Percentiles rank a stretch among this genome's conserved stretches.
These are phyloP conservation scores for Fusarium sp. DNA, from an alignment of 2,329 filamentous ascomycete genomes.

Conservation along the genomic window DNA sequence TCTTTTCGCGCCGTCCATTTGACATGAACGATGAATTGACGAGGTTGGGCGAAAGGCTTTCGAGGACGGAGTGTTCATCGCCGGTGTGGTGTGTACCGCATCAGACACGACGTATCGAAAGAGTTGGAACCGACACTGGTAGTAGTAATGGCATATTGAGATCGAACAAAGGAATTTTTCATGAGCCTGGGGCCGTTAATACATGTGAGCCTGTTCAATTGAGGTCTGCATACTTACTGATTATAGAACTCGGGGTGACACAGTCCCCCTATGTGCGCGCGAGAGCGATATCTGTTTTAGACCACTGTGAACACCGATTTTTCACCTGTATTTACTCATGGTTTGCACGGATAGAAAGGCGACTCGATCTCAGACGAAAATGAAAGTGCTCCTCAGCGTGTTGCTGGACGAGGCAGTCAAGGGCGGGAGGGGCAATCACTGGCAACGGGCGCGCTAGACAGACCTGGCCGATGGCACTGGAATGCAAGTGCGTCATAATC, in stretches of 20 bases:
- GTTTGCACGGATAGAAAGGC: not conserved
- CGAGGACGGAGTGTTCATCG: not conserved
- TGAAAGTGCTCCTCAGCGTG: not conserved
- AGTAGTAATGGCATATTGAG: not conserved
- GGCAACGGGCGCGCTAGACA: not conserved
- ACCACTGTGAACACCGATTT: not conserved
- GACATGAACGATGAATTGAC: not conserved
- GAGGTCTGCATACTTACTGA: not conserved
- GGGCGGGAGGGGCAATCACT: not conserved
- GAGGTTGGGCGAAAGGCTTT: not conserved
- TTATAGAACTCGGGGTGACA: not conserved
- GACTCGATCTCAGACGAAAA: not conserved
- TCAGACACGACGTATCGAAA: not conserved
- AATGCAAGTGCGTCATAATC: not conserved
- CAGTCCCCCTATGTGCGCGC: not conserved
- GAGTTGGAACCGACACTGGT: not conserved
- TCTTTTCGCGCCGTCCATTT: not conserved
- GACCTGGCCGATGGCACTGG: not conserved
- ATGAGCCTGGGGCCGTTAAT: not conserved
- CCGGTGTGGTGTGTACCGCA: no score
- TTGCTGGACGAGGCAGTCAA: not conserved
- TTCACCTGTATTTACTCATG: not conserved
- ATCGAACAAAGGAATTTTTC: not conserved
- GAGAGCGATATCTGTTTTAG: not conserved
- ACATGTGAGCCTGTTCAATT: not conserved